These are phyloP conservation scores for Elongisporangium senticosum DNA, from an alignment of 352 stramenopile species.

Conservation along the genomic window DNA sequence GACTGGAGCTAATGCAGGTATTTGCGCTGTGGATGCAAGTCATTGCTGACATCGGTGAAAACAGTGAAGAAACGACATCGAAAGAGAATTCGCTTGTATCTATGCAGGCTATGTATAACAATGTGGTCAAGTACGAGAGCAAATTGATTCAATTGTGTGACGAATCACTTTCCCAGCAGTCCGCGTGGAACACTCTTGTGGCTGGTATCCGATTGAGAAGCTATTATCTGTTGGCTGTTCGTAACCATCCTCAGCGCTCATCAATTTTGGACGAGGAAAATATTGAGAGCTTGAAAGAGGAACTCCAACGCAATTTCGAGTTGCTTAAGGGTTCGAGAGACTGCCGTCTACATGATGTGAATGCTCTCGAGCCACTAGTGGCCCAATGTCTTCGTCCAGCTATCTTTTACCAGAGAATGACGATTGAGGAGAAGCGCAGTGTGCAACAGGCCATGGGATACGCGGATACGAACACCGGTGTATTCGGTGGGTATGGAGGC, in stretches of 20 bases:
- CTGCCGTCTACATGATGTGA: neutral
- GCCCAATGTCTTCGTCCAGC: neutral
- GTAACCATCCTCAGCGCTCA: neutral
- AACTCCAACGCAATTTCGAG: neutral
- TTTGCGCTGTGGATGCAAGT: neutral
- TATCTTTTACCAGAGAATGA: neutral
- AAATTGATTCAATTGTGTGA: neutral
- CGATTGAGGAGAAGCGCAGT: neutral
- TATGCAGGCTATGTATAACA: neutral
- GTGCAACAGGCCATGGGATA: neutral
- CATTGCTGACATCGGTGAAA: neutral
- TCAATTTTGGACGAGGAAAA: neutral
- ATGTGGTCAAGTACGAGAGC: neutral
- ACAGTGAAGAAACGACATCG: neutral
- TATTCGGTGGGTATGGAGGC: constrained; percentile 3
- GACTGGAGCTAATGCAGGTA: neutral
- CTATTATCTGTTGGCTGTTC: neutral
- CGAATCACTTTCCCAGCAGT: neutral
- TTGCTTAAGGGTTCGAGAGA: neutral
- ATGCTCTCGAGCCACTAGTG: neutral
- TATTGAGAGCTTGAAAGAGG: neutral
- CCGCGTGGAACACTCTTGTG: neutral
- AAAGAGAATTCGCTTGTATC: neutral
- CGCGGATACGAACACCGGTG: neutral
- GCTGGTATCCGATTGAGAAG: neutral